Percentiles rank a stretch among this genome's conserved stretches.
These are phyloP conservation scores for Suillus variegatus DNA, from an alignment of 768 basidiomycete species.

Conservation along the genomic window DNA sequence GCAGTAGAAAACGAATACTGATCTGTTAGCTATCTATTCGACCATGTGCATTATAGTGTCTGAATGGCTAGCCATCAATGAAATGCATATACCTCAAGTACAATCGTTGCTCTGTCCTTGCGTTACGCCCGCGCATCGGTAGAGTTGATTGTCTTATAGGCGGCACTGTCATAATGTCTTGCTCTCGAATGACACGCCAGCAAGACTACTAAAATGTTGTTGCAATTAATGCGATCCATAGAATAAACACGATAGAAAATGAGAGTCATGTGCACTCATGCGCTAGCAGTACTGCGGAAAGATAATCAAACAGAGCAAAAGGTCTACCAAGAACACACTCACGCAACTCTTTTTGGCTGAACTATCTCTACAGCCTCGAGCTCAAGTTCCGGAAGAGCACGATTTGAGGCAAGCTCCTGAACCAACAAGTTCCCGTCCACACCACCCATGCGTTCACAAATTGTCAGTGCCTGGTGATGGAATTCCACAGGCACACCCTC, in stretches of 20 bases:
- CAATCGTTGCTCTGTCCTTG: background rate
- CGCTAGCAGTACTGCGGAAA: background rate
- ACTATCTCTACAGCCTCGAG: slow-evolving; percentile 6
- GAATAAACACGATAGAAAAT: background rate
- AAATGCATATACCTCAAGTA: background rate
- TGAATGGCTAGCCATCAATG: background rate
- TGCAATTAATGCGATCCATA: slow-evolving; percentile 7
- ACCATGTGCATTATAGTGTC: background rate
- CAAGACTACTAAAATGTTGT: background rate
- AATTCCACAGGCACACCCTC: slow-evolving; percentile 33
- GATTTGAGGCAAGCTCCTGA: slow-evolving; percentile 1
- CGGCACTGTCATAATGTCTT: background rate
- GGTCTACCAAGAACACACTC: slow-evolving; percentile 12
- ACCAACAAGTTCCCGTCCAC: slow-evolving; percentile 22
- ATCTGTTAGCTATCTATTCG: background rate
- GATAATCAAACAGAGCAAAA: background rate
- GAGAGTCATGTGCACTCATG: background rate
- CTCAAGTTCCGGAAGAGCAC: slow-evolving; percentile 9
- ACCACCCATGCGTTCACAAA: slow-evolving; percentile 35
- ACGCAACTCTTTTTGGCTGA: slow-evolving; percentile 23
- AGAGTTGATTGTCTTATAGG: background rate
- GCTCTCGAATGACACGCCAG: background rate
- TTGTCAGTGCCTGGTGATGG: slow-evolving; percentile 23
- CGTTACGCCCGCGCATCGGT: background rate
- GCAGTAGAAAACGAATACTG: background rate